Evolutionary conservation across 2,329 filamentous ascomycete genomes (phyloP).

Genomic region (Colletotrichum noveboracense): DNA sequence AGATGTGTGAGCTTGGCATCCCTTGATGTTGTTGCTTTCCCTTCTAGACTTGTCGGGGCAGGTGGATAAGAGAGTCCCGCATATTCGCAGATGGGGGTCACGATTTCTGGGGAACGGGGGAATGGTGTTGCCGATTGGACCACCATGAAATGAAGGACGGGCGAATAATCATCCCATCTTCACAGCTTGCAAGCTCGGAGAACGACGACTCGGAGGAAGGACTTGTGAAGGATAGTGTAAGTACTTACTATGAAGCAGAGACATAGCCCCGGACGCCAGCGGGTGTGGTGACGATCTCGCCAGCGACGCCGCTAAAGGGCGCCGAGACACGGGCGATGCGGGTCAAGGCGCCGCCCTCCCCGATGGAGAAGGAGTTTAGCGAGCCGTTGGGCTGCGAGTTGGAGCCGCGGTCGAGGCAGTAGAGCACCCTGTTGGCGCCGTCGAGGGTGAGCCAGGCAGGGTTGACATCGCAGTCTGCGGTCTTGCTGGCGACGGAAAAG

Average conservation of each 20-base stretch:
- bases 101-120: neutral
- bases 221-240: neutral
- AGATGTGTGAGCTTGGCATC: neutral
- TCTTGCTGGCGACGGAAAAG: slow-evolving; percentile 19
- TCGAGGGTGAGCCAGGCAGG: slow-evolving; percentile 22
- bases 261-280: slow-evolving; percentile 23
- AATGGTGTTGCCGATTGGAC: neutral
- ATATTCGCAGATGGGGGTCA: neutral
- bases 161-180: neutral
- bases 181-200: neutral
- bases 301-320: slow-evolving; percentile 22
- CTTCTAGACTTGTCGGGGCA: neutral
- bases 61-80: neutral
- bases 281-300: slow-evolving; percentile 22
- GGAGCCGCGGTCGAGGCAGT: slow-evolving; percentile 20
- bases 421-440: slow-evolving; percentile 14
- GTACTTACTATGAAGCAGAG: slow-evolving; percentile 23
- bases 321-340: slow-evolving; percentile 21
- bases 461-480: slow-evolving; percentile 21
- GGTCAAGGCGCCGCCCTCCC: slow-evolving; percentile 14
- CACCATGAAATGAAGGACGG: neutral
- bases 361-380: slow-evolving; percentile 23
- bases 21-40: neutral
- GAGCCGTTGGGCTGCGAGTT: slow-evolving; percentile 10
- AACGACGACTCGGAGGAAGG: neutral